Evolutionary conservation across 305 asterid species (phyloP).

Genomic region (Fraxinus dipetala): DNA sequence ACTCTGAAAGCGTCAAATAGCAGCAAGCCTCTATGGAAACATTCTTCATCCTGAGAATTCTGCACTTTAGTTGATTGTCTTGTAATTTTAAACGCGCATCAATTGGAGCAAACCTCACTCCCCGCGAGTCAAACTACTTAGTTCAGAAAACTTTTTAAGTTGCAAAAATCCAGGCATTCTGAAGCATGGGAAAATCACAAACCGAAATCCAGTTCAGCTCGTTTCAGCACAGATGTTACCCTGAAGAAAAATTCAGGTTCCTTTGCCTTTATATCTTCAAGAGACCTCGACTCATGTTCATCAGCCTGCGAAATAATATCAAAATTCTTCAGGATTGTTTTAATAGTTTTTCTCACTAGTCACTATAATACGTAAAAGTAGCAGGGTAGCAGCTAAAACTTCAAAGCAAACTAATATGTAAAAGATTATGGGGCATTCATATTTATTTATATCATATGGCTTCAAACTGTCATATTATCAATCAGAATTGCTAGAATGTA

Average conservation of each 20-base stretch:
- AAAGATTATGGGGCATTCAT: background rate
- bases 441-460: background rate
- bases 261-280: conserved; percentile 57
- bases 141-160: background rate
- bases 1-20: background rate
- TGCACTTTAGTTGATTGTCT: background rate
- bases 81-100: background rate
- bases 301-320: conserved; percentile 54
- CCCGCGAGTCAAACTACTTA: background rate
- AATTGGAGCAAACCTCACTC: background rate
- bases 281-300: conserved; percentile 75
- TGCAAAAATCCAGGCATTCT: background rate
- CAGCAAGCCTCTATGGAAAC: conserved; percentile 9
- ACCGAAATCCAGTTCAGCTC: conserved; percentile 70
- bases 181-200: conserved; percentile 25
- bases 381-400: background rate
- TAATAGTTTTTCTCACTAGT: background rate
- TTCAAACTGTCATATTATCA: background rate
- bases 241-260: conserved; percentile 68
- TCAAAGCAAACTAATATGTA: background rate
- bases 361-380: background rate
- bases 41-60: background rate
- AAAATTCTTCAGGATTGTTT: conserved; percentile 7
- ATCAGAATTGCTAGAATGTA: background rate
- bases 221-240: conserved; percentile 71